Evolutionary conservation across 140 eudicot genomes (phyloP).

Genomic region (Anethum foeniculum): DNA sequence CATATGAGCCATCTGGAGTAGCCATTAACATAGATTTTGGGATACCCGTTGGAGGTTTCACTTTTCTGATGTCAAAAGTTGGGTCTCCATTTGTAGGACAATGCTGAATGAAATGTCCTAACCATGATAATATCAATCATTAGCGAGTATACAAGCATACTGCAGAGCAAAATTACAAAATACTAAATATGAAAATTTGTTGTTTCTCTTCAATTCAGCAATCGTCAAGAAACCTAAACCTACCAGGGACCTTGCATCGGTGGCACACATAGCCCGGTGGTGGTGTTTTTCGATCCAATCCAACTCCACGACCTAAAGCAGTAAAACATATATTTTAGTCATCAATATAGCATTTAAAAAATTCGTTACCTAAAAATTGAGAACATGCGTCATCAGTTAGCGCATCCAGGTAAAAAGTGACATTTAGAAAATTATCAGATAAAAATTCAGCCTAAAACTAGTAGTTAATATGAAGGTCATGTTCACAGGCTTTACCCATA

Average conservation of each 20-base stretch:
- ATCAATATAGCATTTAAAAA: constrained; percentile 8
- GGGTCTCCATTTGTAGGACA: constrained; percentile 99
- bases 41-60: constrained; percentile 93
- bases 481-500: not conserved
- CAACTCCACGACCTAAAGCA: constrained; percentile 66
- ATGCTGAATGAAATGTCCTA: constrained; percentile 97
- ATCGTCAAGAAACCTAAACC: constrained; percentile 25
- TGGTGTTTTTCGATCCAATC: constrained; percentile 77
- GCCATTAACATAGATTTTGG: constrained; percentile 96
- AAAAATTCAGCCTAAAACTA: not conserved
- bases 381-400: not conserved
- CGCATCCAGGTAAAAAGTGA: not conserved
- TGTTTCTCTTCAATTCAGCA: not conserved
- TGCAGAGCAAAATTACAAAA: not conserved
- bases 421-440: not conserved
- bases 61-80: constrained; percentile 68
- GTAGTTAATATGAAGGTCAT: not conserved
- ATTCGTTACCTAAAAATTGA: not conserved
- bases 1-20: constrained; percentile 93
- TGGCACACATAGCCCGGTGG: constrained; percentile 90
- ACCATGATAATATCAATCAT: not conserved
- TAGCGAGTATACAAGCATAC: not conserved
- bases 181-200: too few relatives aligned
- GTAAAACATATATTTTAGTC: constrained; percentile 7
- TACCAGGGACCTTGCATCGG: constrained; percentile 93